Base-by-base conservation (phyloP, 768 basidiomycete species). In the Austroboletus eburneus region DNA sequence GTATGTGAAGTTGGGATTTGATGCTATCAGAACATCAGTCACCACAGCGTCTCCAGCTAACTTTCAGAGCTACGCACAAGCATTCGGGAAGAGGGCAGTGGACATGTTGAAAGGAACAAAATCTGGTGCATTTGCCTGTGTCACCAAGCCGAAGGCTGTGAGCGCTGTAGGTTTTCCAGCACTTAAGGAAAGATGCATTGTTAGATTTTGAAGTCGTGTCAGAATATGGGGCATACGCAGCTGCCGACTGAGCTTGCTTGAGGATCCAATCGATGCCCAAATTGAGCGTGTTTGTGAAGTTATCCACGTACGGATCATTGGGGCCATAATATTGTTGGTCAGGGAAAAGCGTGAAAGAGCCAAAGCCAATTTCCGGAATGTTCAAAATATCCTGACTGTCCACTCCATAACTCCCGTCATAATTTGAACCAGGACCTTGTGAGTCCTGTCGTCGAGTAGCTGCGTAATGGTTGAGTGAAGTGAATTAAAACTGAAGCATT, bases 21-120 rank as follows among this genome's bases (percentile, higher is more conserved):
- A 52, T 9, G 55, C 59, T 66, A 14, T 34, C 29, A 4, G 13
- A 42, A 40, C n/a, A 21, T 23, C 13, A 48, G 25, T 30, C 48
- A 40, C 50, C 21, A 37, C 27, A 33, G 12, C 5, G 25, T n/a
- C 14, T 22, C 39, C 10, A 8, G 17, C n/a, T 9, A 12, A 20
- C 34, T 37, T 41, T 32, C 39, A 45, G 37, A 34, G 48, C 22
- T 23, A 57, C 60, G 29, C 50, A 66, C 68, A 43, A 17, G 44
- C 18, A 34, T 71, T 66, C 24, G 69, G 27, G 49, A 71, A 73
- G n/a, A 75, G 75, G 61, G 47, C 66, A 48, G 45, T 64, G 41
- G 75, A 70, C 30, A 64, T 62, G 56, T 85, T 81, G 69, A 85
- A 86, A 1, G 83, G 81, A 6, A 81, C 78, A 46, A 81, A 87